Evolutionary conservation across 1,284 basidiomycete species (phyloP), one percentile per base, ranked within the genome.

Genomic region (Cutaneotrichosporon curvatum): DNA sequence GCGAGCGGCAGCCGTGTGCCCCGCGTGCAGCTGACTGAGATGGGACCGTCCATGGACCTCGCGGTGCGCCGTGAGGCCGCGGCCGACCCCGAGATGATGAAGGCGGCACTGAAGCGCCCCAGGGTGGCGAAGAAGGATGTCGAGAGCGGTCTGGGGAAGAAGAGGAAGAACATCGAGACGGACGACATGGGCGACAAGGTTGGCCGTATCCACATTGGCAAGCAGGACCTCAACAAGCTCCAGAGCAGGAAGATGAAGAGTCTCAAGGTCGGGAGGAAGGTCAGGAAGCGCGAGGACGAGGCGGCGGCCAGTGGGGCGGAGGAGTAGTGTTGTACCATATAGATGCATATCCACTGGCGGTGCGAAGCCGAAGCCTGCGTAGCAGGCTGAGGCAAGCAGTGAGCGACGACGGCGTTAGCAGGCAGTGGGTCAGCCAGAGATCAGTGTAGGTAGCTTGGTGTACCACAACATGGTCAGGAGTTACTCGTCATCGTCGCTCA

Each of bases 151-250:
- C 67, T 88, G n/a, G 88, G 87, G 33, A 88, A 87, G 78, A 91
- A 88, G 79, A 81, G 80, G 72, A 91, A 89, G 80, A 96, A 96
- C 70, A 71, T 92, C 69, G 90, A 95, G 75, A 88, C 91, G 55
- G 94, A 98, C 75, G 89, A 90, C 71, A 96, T 97, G 94, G 94
- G 94, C 48, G 90, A 98, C 71, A 73, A 92, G 72, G 80, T 94
- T 56, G 94, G 92, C 39, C 78, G 83, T 51, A 80, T 98, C 43
- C 94, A 97, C 71, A 71, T 98, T 39, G 87, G 77, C 48, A 86
- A 82, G 70, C 94, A 99, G 76, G 89, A 98, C 72, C 71, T 99
- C 58, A 73, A 67, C 57, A 85, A 79, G 73, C 65, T 98, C 71
- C 90, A 96, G 78, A 58, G 59, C 32, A 66, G 71, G 48, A 73